Conservation (phyloP, 2,329 filamentous ascomycete species). For the Pseudogymnoascus sp. region DNA sequence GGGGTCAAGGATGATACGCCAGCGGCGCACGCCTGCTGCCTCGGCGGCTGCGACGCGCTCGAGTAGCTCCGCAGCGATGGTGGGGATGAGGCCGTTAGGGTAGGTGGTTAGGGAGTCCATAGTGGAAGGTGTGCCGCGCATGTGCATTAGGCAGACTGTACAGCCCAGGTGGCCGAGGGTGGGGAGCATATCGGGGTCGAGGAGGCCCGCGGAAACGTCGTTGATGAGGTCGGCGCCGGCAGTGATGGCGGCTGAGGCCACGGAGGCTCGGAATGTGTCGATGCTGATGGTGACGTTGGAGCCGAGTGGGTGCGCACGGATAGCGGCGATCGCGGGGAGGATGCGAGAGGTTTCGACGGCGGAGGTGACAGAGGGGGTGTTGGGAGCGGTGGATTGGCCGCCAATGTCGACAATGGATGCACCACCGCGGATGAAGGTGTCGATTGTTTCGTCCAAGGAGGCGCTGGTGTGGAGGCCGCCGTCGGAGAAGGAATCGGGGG, state of each 20-base stretch:
- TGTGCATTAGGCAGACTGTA: slow-evolving; percentile 70
- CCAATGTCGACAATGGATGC: slow-evolving; percentile 86
- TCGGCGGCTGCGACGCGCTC: slow-evolving; percentile 64
- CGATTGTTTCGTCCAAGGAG: slow-evolving; percentile 51
- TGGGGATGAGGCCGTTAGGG: slow-evolving; percentile 44
- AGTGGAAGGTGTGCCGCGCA: slow-evolving; percentile 59
- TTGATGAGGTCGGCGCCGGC: slow-evolving; percentile 91
- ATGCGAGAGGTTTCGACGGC: slow-evolving; percentile 72
- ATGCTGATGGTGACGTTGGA: slow-evolving; percentile 66
- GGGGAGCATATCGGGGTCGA: slow-evolving; percentile 74
- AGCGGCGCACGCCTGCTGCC: slow-evolving; percentile 73
- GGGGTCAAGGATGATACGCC: slow-evolving; percentile 91
- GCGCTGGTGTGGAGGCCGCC: slow-evolving; percentile 56
- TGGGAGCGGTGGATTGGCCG: slow-evolving; percentile 84
- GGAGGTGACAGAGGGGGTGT: slow-evolving; percentile 56
- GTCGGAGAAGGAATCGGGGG: slow-evolving; percentile 95
- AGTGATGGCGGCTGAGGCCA: slow-evolving; percentile 66
- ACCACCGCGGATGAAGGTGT: slow-evolving; percentile 55
- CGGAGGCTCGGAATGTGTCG: slow-evolving; percentile 83
- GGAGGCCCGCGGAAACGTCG: slow-evolving; percentile 74
- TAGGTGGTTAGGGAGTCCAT: slow-evolving; percentile 56
- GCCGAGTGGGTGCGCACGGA: slow-evolving; percentile 58
- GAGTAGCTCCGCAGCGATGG: slow-evolving; percentile 48
- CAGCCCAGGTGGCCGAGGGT: slow-evolving; percentile 70
- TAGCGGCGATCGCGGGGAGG: slow-evolving; percentile 66